Evolutionary conservation across 2,329 filamentous ascomycete species (phyloP), one percentile per base, ranked within the genome.

Genomic region (Fusarium nurragi): DNA sequence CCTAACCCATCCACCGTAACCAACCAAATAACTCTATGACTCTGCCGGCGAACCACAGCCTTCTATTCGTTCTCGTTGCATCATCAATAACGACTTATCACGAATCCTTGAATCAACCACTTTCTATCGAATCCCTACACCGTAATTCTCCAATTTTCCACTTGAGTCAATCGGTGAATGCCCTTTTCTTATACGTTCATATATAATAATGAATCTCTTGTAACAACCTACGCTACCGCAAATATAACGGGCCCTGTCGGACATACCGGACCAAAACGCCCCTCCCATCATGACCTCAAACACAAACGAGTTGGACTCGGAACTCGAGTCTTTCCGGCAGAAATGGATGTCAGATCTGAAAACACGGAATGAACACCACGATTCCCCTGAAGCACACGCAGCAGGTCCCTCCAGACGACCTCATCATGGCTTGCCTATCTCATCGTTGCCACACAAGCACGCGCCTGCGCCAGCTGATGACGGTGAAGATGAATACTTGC

Each of bases 301-400:
- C 43, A 40, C 53, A 30, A 74, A 80, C 67, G 78, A 81, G 54
- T 77, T 84, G 44, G 84, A 87, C 74, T 84, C 89, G 47, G 93
- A 97, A 77, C 86, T 97, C 60, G 92, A 97, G 77, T 89, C 86
- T 41, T 97, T 97, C 79, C 89, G 94, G 67, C 86, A 87, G 73
- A 85, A 93, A 82, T 97, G 94, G 94, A 87, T 88, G 58, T 90
- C 92, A 69, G 94, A 97, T 75, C 90, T 97, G 8, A 74, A 81
- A 45, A 77, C 78, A 4, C 81, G 51, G 37, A 74, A 60, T 73
- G 77, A 50, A 26, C 73, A 65, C n/a, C 59, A 52, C 6, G 64
- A 63, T 7, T 14, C 41, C 4, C 51, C 46, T 50, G 46, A 50
- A 38, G 32, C 68, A 50, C 19, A 52, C 23, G 22, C 58, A 13